These are phyloP conservation scores for Coprinopsis sp. DNA, from an alignment of 768 basidiomycete genomes.

Conservation along the genomic window DNA sequence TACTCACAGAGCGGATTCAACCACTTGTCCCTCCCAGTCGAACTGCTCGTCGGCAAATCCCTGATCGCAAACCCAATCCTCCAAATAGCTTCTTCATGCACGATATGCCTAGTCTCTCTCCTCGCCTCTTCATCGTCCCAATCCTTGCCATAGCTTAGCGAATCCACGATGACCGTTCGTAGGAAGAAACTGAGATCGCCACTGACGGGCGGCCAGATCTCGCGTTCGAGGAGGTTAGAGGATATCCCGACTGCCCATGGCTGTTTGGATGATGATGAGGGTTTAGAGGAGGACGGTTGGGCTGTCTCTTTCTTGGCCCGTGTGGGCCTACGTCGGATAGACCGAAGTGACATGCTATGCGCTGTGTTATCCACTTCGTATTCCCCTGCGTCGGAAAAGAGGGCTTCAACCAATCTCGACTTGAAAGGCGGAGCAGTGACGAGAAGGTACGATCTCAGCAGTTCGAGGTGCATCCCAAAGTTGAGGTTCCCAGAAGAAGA, in stretches of 20 bases:
- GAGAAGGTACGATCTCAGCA: constrained; percentile 73
- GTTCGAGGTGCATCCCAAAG: constrained; percentile 58
- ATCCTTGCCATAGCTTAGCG: constrained; percentile 44
- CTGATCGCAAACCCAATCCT: constrained; percentile 82
- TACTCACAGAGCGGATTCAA: constrained; percentile 73
- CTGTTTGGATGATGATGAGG: too few relatives aligned
- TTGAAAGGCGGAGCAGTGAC: constrained; percentile 72
- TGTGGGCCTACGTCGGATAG: constrained; percentile 27
- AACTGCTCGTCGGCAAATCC: constrained; percentile 63
- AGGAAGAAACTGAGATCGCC: constrained; percentile 80
- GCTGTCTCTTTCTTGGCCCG: constrained; percentile 20
- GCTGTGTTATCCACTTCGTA: constrained; percentile 33
- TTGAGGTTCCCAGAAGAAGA: constrained; percentile 60
- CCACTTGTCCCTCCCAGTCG: constrained; percentile 69
- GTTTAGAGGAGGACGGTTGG: too few relatives aligned
- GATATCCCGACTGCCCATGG: constrained; percentile 72
- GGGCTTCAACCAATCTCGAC: constrained; percentile 57
- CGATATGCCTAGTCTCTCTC: constrained; percentile 20
- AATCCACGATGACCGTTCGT: constrained; percentile 81
- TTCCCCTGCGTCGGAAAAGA: constrained; percentile 73
- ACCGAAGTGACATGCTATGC: constrained; percentile 30
- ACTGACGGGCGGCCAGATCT: constrained; percentile 84
- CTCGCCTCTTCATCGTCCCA: constrained; percentile 15
- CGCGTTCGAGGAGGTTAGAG: constrained; percentile 62
- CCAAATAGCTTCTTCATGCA: constrained; percentile 62